Evolutionary conservation across 1,139 yeast genomes (phyloP), one percentile per base, ranked within the genome.

Genomic region (Kodamaea ohmeri): DNA sequence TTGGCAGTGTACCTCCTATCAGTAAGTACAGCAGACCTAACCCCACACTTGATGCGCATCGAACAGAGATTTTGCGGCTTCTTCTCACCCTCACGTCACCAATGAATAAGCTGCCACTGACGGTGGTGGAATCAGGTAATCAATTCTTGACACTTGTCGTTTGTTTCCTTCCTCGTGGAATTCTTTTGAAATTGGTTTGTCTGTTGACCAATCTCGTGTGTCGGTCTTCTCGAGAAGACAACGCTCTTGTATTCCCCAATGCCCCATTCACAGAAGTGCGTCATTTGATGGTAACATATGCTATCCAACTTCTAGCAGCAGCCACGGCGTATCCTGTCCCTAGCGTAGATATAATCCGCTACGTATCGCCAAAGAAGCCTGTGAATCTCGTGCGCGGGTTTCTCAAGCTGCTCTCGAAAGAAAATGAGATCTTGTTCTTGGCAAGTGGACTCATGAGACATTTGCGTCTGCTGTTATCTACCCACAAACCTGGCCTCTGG

Each of bases 261-360:
- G 51, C 54, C 8, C 53, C 55, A 25, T 55, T 66, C 31, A 60
- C 70, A 27, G 75, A 80, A 46, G 55, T 79, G 41, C 66, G 88
- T 47, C 65, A 73, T 37, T 57, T 73, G 24, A 67, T 80, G 47
- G 76, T 80, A 1, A 68, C 82, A 0, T 70, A 76, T 45, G 65
- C 88, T 1, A 58, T 80, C 26, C 90, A 87, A 52, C 59, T 86
- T 14, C 62, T 89, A 25, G 68, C 83, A 2, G 53, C 79, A 11
- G 71, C 86, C 71, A 52, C 83, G 9, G 76, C 76, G 1, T 85
- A 85, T 55, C 83, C 89, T 2, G 52, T 84, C 17, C 90, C 89
- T 0, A 14, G 11, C 7, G 15, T 9, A 18, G 29, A 18, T 6
- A 6, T 5, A 12, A 13, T 5, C 7, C n/a, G n/a, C n/a, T n/a